Conservation (phyloP, 169 alveolate species). For the Plasmodium reichenowi region DNA sequence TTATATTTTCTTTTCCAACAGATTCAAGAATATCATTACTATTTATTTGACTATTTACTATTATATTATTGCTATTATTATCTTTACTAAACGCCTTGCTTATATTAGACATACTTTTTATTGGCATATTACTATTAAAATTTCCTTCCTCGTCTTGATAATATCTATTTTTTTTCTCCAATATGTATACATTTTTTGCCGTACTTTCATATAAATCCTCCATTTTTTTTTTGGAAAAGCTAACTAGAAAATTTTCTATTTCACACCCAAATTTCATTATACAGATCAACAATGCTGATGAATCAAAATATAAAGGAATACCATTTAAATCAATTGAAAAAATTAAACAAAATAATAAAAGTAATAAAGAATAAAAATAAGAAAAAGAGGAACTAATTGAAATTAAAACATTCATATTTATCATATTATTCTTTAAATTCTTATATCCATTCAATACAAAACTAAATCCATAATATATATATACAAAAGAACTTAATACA, state of each 20-base stretch:
- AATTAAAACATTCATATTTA: constrained; percentile 67
- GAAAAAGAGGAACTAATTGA: constrained; percentile 73
- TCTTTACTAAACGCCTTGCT: too few relatives aligned
- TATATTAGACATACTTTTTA: too few relatives aligned
- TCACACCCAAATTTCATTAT: constrained; percentile 65
- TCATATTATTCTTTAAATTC: constrained; percentile 63
- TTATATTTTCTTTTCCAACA: too few relatives aligned
- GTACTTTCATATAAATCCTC: constrained; percentile 57
- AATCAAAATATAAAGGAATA: constrained; percentile 63
- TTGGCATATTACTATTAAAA: too few relatives aligned
- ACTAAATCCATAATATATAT: constrained; percentile 51
- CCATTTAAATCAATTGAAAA: constrained; percentile 43
- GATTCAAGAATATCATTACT: too few relatives aligned
- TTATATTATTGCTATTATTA: too few relatives aligned
- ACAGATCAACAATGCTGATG: constrained; percentile 68
- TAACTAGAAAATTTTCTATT: constrained; percentile 47
- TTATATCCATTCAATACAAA: constrained; percentile 60
- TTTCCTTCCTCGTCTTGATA: too few relatives aligned
- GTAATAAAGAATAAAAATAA: constrained; percentile 55
- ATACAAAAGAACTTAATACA: constrained; percentile 53
- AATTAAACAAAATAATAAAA: constrained; percentile 35
- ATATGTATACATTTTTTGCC: constrained; percentile 60
- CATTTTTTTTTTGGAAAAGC: constrained; percentile 62
- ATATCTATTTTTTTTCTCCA: constrained; percentile 22
- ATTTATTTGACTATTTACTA: too few relatives aligned